These are phyloP conservation scores for Ophiobolus disseminans DNA, from an alignment of 2,329 filamentous ascomycete genomes.

Conservation along the genomic window DNA sequence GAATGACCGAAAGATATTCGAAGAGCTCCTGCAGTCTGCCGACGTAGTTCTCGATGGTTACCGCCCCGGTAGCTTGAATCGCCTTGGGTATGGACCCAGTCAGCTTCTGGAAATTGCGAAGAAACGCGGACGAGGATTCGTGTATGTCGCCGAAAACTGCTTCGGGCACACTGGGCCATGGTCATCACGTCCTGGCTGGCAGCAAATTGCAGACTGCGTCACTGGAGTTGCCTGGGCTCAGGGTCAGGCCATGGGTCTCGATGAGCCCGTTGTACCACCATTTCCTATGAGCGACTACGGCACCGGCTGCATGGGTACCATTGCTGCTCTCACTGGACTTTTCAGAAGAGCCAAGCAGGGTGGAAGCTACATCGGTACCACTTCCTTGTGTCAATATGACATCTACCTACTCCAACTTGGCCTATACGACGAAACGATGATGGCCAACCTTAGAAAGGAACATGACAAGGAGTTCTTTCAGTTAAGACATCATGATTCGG, in stretches of 20 bases:
- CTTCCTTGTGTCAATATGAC: constrained; percentile 72
- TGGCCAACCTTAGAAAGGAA: constrained; percentile 58
- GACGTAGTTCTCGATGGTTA: constrained; percentile 75
- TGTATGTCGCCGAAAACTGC: constrained; percentile 75
- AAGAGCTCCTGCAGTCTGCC: constrained; percentile 65
- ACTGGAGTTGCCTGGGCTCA: constrained; percentile 68
- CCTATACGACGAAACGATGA: constrained; percentile 61
- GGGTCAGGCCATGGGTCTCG: constrained; percentile 65
- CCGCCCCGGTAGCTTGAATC: constrained; percentile 69
- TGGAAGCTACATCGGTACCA: constrained; percentile 71
- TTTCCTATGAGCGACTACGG: constrained; percentile 69
- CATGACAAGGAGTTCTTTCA: constrained; percentile 63
- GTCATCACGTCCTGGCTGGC: constrained; percentile 71
- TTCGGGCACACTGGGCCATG: constrained; percentile 72
- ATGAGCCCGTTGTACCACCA: constrained; percentile 70
- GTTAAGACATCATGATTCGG: constrained; percentile 67
- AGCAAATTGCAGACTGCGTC: constrained; percentile 73
- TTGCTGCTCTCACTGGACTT: constrained; percentile 69
- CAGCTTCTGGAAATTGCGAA: constrained; percentile 61
- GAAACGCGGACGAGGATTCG: constrained; percentile 65
- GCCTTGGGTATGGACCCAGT: constrained; percentile 68
- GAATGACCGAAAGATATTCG: constrained; percentile 63
- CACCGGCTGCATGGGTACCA: constrained; percentile 74
- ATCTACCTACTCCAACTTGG: constrained; percentile 69
- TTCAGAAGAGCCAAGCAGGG: constrained; percentile 68